A percentile compares a stretch with the other conserved stretches of the same genome.
Evolutionary conservation across 495 filamentous ascomycete species (phyloP).

Genomic region (Penicillium bovifimosum): DNA sequence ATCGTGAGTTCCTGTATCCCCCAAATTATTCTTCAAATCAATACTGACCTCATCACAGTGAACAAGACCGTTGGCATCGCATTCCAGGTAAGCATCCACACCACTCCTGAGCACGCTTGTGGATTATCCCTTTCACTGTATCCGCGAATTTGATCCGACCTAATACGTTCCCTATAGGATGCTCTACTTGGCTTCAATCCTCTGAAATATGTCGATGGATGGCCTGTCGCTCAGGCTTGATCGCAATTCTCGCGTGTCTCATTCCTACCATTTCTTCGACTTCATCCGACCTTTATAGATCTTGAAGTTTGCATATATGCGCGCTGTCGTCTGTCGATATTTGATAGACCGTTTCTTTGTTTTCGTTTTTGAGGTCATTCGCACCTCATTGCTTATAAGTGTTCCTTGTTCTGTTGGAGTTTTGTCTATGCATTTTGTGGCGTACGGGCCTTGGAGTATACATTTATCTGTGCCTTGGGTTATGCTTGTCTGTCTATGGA

Average conservation of each 20-base stretch:
- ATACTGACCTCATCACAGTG: slow-evolving; percentile 25
- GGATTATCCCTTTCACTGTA: slow-evolving; percentile 6
- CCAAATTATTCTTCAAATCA: background rate
- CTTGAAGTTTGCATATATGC: background rate
- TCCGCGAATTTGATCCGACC: slow-evolving; percentile 2
- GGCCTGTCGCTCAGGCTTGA: slow-evolving; percentile 34
- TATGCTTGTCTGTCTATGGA: background rate
- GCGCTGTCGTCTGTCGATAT: background rate
- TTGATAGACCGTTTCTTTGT: background rate
- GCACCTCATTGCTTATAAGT: background rate
- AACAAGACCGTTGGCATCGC: slow-evolving; percentile 39
- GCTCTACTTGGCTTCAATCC: slow-evolving; percentile 41
- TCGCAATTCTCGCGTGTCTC: background rate
- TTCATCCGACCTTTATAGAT: background rate
- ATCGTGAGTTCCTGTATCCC: slow-evolving; percentile 27
- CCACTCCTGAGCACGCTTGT: slow-evolving; percentile 10
- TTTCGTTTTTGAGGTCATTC: background rate
- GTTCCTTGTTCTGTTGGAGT: background rate
- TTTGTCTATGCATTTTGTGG: background rate
- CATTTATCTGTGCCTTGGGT: background rate
- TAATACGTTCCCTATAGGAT: slow-evolving; percentile 26
- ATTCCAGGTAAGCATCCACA: slow-evolving; percentile 28
- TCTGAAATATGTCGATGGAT: slow-evolving; percentile 39
- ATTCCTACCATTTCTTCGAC: background rate
- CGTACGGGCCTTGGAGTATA: background rate